A percentile compares a stretch with the other conserved stretches of the same genome.
phyloP scores from a whole-genome alignment of 2,329 filamentous ascomycete species.

The Venturia aucupariae region DNA sequence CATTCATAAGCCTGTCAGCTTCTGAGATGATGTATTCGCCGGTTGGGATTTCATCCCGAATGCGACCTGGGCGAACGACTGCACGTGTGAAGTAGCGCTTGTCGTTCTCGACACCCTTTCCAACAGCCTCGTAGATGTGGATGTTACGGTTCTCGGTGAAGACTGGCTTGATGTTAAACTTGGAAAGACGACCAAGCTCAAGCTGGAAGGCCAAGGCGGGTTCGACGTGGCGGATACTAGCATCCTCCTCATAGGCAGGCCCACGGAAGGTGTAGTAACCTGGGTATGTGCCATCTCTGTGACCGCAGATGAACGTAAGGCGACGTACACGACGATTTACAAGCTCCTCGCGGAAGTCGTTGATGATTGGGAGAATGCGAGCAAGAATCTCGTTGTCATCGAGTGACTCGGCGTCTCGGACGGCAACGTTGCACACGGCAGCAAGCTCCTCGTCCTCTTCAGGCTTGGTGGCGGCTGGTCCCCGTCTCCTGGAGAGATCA shows the following conservation, averaged over 20 bases:
- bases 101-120: constrained; percentile 89
- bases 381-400: constrained; percentile 73
- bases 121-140: constrained; percentile 94
- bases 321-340: constrained; percentile 73
- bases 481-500: constrained; percentile 64
- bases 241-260: constrained; percentile 78
- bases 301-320: constrained; percentile 91
- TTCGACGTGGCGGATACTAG: constrained; percentile 94
- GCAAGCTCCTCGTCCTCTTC: constrained; percentile 65
- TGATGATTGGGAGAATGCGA: constrained; percentile 66
- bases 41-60: constrained; percentile 96
- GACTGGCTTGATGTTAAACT: constrained; percentile 96
- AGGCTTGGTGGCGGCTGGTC: constrained; percentile 33
- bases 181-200: constrained; percentile 83
- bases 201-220: constrained; percentile 97
- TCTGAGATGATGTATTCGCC: constrained; percentile 97
- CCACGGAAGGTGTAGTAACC: constrained; percentile 98
- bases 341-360: constrained; percentile 76
- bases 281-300: constrained; percentile 87
- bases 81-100: constrained; percentile 98
- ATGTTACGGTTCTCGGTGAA: constrained; percentile 99
- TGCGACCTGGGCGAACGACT: constrained; percentile 84
- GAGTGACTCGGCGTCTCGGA: constrained; percentile 75
- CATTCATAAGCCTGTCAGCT: constrained; percentile 91
- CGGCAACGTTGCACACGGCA: constrained; percentile 84